A percentile compares a stretch with the other conserved stretches of the same genome.
phyloP scores from a whole-genome alignment of 768 basidiomycete species.

The Vararia minispora region DNA sequence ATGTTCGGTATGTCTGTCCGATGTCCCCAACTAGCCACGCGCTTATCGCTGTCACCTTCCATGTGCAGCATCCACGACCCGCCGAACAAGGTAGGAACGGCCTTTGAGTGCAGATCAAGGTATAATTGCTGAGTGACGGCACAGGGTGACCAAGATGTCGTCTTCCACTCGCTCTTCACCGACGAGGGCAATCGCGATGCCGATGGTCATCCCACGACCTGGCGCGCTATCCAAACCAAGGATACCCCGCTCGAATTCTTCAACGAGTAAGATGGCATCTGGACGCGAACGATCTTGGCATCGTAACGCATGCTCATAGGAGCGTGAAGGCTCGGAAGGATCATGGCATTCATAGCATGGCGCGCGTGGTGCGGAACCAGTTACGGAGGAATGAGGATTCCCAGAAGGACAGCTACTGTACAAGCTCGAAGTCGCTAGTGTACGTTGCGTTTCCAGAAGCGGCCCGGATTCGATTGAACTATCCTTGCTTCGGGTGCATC shows the following conservation, averaged over 20 bases:
- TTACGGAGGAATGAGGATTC: too few relatives aligned
- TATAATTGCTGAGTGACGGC: neutral
- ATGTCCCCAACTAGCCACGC: neutral
- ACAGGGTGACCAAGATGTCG: conserved; percentile 54
- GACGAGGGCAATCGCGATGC: conserved; percentile 17
- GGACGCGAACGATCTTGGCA: too few relatives aligned
- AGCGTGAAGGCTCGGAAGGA: too few relatives aligned
- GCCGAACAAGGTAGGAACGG: conserved; percentile 45
- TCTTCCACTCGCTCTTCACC: conserved; percentile 63
- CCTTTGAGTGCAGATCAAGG: conserved; percentile 3
- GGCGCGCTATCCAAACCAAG: conserved; percentile 51
- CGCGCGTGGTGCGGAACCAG: too few relatives aligned
- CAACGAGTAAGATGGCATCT: conserved; percentile 58
- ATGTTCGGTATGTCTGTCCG: conserved; percentile 56
- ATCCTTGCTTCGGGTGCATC: too few relatives aligned
- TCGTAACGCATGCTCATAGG: too few relatives aligned
- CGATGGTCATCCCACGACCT: conserved; percentile 36
- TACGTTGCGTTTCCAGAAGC: too few relatives aligned
- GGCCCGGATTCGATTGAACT: too few relatives aligned
- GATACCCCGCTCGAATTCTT: conserved; percentile 58
- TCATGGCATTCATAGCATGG: too few relatives aligned
- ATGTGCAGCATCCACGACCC: conserved; percentile 58
- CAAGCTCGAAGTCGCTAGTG: too few relatives aligned
- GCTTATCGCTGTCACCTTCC: neutral
- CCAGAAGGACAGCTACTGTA: too few relatives aligned